Percentiles rank a stretch among this genome's conserved stretches.
Conservation (phyloP, 768 basidiomycete species). For the Hemileccinum impolitum region DNA sequence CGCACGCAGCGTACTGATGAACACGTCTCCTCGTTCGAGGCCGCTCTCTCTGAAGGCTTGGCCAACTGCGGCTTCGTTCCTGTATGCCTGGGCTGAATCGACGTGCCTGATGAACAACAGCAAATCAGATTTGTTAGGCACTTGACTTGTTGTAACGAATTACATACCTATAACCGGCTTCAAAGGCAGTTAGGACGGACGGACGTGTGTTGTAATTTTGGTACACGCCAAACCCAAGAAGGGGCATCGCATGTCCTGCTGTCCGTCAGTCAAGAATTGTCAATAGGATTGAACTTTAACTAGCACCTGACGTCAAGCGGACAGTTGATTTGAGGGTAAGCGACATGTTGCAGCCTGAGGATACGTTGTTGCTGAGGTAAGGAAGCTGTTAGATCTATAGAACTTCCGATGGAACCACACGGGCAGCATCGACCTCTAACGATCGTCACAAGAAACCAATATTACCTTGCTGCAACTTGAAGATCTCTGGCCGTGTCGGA, state of each 20-base stretch:
- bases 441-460: slow-evolving; percentile 7
- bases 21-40: slow-evolving; percentile 55
- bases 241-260: slow-evolving; percentile 56
- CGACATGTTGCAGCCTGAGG: slow-evolving; percentile 24
- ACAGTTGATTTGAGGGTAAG: slow-evolving; percentile 32
- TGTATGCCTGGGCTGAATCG: slow-evolving; percentile 70
- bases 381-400: background rate
- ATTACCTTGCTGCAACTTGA: too few relatives aligned
- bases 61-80: slow-evolving; percentile 61
- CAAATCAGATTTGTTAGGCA: background rate
- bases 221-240: slow-evolving; percentile 70
- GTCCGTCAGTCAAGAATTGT: slow-evolving; percentile 1
- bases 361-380: slow-evolving; percentile 16
- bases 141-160: background rate
- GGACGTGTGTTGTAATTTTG: slow-evolving; percentile 55
- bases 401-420: background rate
- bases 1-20: slow-evolving; percentile 55
- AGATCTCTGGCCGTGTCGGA: too few relatives aligned
- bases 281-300: slow-evolving; percentile 9
- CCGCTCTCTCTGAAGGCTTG: slow-evolving; percentile 56
- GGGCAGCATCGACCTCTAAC: slow-evolving; percentile 1
- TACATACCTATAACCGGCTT: slow-evolving; percentile 58
- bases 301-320: slow-evolving; percentile 35
- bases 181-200: slow-evolving; percentile 59
- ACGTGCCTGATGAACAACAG: slow-evolving; percentile 47